Evolutionary conservation across 140 eudicot species (phyloP).

Genomic region (Anethum foeniculum): DNA sequence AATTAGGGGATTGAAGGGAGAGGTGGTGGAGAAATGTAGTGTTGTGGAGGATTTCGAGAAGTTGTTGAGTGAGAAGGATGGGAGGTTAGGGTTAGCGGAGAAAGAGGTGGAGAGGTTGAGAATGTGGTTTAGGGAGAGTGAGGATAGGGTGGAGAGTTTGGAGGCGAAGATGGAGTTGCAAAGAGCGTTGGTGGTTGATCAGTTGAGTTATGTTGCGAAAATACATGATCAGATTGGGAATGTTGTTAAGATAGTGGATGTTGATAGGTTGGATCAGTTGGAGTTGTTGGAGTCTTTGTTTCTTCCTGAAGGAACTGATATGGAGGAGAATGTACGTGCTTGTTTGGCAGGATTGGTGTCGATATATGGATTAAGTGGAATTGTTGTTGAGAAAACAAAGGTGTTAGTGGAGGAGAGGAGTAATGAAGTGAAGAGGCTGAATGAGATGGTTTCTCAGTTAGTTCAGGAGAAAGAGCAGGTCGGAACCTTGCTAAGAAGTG

Average conservation of each 20-base stretch:
- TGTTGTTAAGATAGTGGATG: constrained; percentile 61
- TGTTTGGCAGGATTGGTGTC: constrained; percentile 70
- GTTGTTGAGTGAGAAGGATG: constrained; percentile 40
- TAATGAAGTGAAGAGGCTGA: constrained; percentile 59
- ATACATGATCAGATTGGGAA: constrained; percentile 54
- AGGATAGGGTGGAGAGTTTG: constrained; percentile 35
- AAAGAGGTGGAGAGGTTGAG: constrained; percentile 30
- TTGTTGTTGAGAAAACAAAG: constrained; percentile 52
- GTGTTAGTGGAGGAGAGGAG: constrained; percentile 52
- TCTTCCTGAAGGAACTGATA: constrained; percentile 63
- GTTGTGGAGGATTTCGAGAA: constrained; percentile 41
- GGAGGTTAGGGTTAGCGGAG: constrained; percentile 27
- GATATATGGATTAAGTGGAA: constrained; percentile 47
- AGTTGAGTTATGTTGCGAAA: constrained; percentile 48
- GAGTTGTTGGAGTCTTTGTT: constrained; percentile 69
- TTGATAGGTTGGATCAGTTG: constrained; percentile 34
- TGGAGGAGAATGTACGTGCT: constrained; percentile 80
- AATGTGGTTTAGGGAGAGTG: constrained; percentile 32
- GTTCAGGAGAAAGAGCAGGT: constrained; percentile 78
- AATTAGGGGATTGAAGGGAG: constrained; percentile 58
- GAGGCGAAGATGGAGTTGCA: constrained; percentile 60
- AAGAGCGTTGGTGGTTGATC: constrained; percentile 58
- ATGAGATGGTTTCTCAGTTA: constrained; percentile 60
- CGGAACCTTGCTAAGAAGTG: constrained; percentile 79
- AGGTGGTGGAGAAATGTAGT: constrained; percentile 32